Evolutionary conservation across 306 rosid genomes (phyloP).

Genomic region (Heteromeles arbutifolia): DNA sequence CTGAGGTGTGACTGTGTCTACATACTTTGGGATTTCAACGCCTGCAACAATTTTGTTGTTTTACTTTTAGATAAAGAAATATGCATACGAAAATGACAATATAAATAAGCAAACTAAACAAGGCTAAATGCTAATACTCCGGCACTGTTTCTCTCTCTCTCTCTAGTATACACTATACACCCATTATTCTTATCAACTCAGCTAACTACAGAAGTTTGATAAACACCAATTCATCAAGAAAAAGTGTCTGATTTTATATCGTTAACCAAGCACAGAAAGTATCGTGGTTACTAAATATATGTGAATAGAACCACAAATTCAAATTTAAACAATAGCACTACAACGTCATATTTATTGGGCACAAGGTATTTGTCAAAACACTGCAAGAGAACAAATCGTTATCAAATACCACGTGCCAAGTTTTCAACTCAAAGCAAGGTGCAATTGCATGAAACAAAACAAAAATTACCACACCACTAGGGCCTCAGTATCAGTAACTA

Average conservation of each 20-base stretch:
- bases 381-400: background rate
- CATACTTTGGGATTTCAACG: constrained; percentile 85
- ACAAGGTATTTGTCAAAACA: background rate
- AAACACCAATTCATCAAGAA: background rate
- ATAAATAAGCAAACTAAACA: background rate
- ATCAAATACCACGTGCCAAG: background rate
- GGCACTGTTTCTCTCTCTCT: background rate
- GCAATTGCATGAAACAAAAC: background rate
- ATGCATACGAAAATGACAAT: background rate
- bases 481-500: background rate
- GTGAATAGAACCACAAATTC: no score
- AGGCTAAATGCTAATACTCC: background rate
- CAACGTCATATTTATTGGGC: background rate
- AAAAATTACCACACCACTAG: background rate
- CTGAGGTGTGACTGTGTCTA: constrained; percentile 86
- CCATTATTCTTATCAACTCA: background rate
- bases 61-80: background rate
- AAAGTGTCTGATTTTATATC: background rate
- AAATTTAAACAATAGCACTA: background rate
- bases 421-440: background rate
- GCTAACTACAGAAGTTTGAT: background rate
- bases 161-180: background rate
- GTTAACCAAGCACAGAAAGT: background rate
- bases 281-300: no score
- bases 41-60: constrained; percentile 34